Base-by-base conservation (phyloP, 2,329 filamentous ascomycete species). In the Aspergillus persii region DNA sequence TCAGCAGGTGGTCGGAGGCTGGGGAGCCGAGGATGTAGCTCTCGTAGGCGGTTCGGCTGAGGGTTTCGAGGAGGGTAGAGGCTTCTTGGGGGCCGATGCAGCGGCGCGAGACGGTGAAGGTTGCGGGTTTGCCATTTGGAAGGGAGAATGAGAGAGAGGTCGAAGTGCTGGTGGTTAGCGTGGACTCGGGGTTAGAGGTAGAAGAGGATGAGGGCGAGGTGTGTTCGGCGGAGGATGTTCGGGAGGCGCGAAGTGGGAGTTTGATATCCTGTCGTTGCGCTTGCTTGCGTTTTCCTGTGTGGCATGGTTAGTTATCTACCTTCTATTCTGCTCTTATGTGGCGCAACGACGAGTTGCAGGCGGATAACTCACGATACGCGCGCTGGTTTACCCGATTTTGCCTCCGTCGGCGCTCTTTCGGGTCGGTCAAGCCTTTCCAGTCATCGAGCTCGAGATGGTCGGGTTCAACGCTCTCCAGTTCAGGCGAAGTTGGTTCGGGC, bases 1-100 rank as follows among this genome's bases (percentile, higher is more conserved):
- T 69, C 12, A 76, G 61, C 9, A 75, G 68, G 55, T 74, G 71
- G 55, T 76, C 72, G 27, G 69, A 50, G 53, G 68, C 56, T 18
- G 69, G 65, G 51, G 60, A 61, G 8, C 66, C 64, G 29, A 61
- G 60, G 29, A 63, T 55, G 49, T 69, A 71, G 54, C 66, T 69
- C 26, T 65, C 49, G 33, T 64, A 67, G 3, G 68, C 68, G 5
- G 61, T 41, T 39, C 61, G 48, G 26, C 66, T 63, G 41, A 69
- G 69, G 36, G 26, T 53, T 1, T 58, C 46, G 6, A 70, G 56
- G 9, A 69, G 26, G 4, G 27, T 2, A 18, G 36, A 33, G 1
- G 53, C 31, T 47, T 50, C 4, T 1, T 31, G 33, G 8, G 56
- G 29, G 0, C 11, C 30, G 12, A 59, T 36, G 29, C 62, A 66